Evolutionary conservation across 352 stramenopile species (phyloP).

Genomic region (Pilasporangium apinafurcum): DNA sequence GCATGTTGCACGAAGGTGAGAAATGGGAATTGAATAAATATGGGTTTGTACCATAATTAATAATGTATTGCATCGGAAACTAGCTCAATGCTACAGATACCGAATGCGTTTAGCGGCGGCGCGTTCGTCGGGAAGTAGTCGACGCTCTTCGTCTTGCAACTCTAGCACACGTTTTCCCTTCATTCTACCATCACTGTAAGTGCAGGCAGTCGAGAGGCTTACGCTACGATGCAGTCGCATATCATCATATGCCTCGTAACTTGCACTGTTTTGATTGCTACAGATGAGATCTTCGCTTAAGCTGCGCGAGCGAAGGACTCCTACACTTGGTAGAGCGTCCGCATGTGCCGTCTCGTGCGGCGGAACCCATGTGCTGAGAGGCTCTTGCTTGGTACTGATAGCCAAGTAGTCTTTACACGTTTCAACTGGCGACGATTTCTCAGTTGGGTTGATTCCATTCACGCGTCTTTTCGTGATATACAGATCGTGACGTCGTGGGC

Average conservation of each 20-base stretch:
- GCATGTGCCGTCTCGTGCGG: background rate
- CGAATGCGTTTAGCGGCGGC: conserved; percentile 41
- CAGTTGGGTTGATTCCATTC: too few relatives aligned
- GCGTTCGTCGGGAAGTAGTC: conserved; percentile 49
- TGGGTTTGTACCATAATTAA: background rate
- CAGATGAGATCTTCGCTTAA: conserved; percentile 27
- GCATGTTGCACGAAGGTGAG: background rate
- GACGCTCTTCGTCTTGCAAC: conserved; percentile 68
- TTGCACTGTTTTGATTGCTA: conserved; percentile 13
- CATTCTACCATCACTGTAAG: conserved; percentile 19
- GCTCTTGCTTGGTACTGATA: background rate
- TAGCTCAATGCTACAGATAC: conserved; percentile 6
- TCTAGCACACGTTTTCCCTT: conserved; percentile 74
- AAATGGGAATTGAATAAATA: background rate
- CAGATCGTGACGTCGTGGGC: conserved; percentile 44
- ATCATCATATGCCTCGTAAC: conserved; percentile 13
- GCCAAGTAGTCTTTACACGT: too few relatives aligned
- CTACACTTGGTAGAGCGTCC: background rate
- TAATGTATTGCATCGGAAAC: background rate
- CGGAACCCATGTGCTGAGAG: background rate
- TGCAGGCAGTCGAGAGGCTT: conserved; percentile 23
- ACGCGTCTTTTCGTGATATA: conserved; percentile 8
- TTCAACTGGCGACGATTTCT: background rate
- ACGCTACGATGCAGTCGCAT: conserved; percentile 23
- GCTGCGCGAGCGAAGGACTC: conserved; percentile 19